These are phyloP conservation scores for Fagopyrum homotropicum DNA, from an alignment of 148 eudicot genomes.

Conservation along the genomic window DNA sequence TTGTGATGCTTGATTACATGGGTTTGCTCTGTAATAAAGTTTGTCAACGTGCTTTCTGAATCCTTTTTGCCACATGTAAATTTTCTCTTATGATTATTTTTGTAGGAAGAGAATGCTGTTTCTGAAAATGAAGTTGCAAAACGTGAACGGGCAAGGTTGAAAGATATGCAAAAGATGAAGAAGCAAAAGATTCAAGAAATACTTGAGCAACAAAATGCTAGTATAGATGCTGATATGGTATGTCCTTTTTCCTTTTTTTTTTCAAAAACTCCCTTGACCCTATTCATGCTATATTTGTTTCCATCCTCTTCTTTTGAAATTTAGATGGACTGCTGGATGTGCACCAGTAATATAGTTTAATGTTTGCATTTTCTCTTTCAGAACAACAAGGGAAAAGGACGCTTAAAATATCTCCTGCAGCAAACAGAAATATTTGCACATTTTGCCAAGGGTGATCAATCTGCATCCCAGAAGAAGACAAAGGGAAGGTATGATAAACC, in stretches of 20 bases:
- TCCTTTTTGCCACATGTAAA: neutral
- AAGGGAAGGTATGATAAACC: slow-evolving; percentile 59
- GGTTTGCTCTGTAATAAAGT: neutral
- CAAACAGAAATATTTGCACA: slow-evolving; percentile 97
- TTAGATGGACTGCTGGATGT: neutral
- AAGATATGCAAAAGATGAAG: slow-evolving; percentile 77
- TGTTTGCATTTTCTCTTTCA: slow-evolving; percentile 16
- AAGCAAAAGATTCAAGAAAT: slow-evolving; percentile 88
- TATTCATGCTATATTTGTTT: neutral
- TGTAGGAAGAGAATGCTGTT: slow-evolving; percentile 47
- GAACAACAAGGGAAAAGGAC: slow-evolving; percentile 96
- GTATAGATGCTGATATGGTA: slow-evolving; percentile 94
- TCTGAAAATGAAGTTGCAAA: slow-evolving; percentile 44
- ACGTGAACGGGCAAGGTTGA: slow-evolving; percentile 72
- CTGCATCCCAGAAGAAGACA: slow-evolving; percentile 49
- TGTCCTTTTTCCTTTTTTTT: slow-evolving; percentile 4
- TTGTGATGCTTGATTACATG: neutral
- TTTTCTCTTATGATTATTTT: neutral
- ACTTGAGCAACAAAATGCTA: slow-evolving; percentile 73
- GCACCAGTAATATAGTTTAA: neutral
- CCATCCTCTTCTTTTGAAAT: neutral
- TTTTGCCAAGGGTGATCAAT: slow-evolving; percentile 84
- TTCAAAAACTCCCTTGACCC: neutral
- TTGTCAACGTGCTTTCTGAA: neutral
- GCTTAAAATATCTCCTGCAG: slow-evolving; percentile 82